Evolutionary conservation across 2,329 filamentous ascomycete genomes (phyloP).

Genomic region (Verticillium longisporum): DNA sequence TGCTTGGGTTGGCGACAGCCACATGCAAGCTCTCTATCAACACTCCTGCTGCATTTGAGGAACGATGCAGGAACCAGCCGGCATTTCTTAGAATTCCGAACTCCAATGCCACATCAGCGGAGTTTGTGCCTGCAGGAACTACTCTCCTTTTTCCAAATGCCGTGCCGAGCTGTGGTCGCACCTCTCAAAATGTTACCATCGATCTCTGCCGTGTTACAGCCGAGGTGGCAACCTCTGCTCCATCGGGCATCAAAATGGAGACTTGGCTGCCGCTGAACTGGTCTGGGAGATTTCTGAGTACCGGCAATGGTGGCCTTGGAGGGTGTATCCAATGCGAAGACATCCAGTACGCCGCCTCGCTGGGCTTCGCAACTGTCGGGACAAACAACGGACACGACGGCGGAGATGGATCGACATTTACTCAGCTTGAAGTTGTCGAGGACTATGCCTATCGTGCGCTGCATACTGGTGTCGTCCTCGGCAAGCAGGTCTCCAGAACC

Average conservation of each 20-base stretch:
- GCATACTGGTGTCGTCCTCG: slow-evolving; percentile 39
- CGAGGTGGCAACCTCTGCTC: slow-evolving; percentile 26
- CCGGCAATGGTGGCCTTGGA: slow-evolving; percentile 40
- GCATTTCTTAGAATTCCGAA: slow-evolving; percentile 22
- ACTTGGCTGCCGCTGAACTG: slow-evolving; percentile 39
- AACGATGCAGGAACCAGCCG: slow-evolving; percentile 16
- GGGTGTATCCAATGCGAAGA: slow-evolving; percentile 39
- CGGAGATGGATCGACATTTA: slow-evolving; percentile 19
- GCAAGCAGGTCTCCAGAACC: slow-evolving; percentile 32
- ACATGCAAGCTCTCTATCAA: not conserved
- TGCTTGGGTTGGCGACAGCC: not conserved
- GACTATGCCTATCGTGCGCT: slow-evolving; percentile 26
- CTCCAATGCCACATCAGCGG: slow-evolving; percentile 6
- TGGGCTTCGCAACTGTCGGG: slow-evolving; percentile 37
- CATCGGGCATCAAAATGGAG: slow-evolving; percentile 36
- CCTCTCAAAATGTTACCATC: slow-evolving; percentile 12
- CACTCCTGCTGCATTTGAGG: not conserved
- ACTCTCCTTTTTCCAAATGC: slow-evolving; percentile 28
- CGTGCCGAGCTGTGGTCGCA: slow-evolving; percentile 26
- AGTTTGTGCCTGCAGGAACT: slow-evolving; percentile 27
- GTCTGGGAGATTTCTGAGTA: slow-evolving; percentile 36
- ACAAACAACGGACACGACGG: slow-evolving; percentile 45
- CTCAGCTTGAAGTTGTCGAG: slow-evolving; percentile 26
- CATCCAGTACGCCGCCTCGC: slow-evolving; percentile 30
- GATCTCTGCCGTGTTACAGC: slow-evolving; percentile 22